These are phyloP conservation scores for Ampelocalamus luodianensis DNA, from an alignment of 176 grass and related monocot genomes.

Conservation along the genomic window DNA sequence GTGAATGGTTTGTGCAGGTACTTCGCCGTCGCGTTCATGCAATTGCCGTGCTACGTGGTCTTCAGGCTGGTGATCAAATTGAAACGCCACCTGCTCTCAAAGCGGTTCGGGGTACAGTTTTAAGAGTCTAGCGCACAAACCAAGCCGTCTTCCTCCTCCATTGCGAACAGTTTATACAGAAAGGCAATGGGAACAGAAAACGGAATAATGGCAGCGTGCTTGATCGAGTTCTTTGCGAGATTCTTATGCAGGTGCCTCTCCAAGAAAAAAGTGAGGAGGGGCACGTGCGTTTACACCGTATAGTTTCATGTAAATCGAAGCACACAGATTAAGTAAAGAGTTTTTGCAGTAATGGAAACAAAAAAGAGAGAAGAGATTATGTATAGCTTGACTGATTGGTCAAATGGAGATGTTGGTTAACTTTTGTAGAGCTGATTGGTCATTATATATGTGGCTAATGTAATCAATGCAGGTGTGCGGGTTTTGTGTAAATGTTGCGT, in stretches of 20 bases:
- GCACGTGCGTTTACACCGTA: conserved; percentile 31
- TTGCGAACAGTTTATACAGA: background rate
- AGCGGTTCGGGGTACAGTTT: conserved; percentile 46
- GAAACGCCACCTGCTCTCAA: conserved; percentile 66
- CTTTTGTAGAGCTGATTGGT: conserved; percentile 26
- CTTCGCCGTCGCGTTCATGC: conserved; percentile 67
- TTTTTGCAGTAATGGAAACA: conserved; percentile 44
- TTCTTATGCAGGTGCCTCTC: conserved; percentile 36
- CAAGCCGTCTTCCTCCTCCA: conserved; percentile 14
- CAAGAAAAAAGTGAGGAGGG: conserved; percentile 22
- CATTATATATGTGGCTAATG: background rate
- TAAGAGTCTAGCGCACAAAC: conserved; percentile 13
- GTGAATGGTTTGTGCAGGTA: conserved; percentile 53
- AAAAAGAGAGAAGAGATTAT: background rate
- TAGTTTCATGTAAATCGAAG: conserved; percentile 49
- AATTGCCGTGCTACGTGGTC: conserved; percentile 77
- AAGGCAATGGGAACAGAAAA: background rate
- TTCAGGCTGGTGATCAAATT: conserved; percentile 74
- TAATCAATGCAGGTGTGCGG: background rate
- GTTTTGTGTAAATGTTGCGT: background rate
- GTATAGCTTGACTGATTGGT: conserved; percentile 49
- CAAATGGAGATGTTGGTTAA: conserved; percentile 36
- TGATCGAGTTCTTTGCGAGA: conserved; percentile 2
- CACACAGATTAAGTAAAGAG: conserved; percentile 30
- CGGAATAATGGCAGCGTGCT: conserved; percentile 2